Percentiles rank a stretch among this genome's conserved stretches.
These are phyloP conservation scores for Nigrospora oryzae DNA, from an alignment of 2,329 filamentous ascomycete species.

Conservation along the genomic window DNA sequence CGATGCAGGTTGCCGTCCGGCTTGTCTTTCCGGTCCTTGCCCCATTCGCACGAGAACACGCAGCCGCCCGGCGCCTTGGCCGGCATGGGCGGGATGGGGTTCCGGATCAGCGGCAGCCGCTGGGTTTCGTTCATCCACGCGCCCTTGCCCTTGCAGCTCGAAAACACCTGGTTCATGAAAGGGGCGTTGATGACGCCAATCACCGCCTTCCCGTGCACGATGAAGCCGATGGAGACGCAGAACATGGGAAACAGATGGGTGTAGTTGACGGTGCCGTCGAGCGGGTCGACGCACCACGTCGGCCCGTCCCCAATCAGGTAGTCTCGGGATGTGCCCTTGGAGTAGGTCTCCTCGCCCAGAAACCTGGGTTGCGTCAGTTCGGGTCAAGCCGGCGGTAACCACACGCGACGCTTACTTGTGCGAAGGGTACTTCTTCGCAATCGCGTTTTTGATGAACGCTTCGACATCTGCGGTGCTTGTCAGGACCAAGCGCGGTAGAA, in stretches of 20 bases:
- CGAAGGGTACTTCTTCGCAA: slow-evolving; percentile 50
- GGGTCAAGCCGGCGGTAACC: not conserved
- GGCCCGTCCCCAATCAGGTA: slow-evolving; percentile 58
- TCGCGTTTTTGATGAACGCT: slow-evolving; percentile 55
- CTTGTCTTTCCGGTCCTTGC: slow-evolving; percentile 62
- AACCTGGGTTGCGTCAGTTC: slow-evolving; percentile 39
- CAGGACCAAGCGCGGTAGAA: not conserved
- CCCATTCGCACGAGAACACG: slow-evolving; percentile 71
- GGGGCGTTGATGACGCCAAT: slow-evolving; percentile 69
- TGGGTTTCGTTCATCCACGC: slow-evolving; percentile 62
- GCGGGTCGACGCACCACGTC: slow-evolving; percentile 70
- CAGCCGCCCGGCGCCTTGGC: slow-evolving; percentile 58
- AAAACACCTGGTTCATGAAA: slow-evolving; percentile 61
- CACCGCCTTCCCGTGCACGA: slow-evolving; percentile 48
- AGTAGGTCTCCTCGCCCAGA: slow-evolving; percentile 70
- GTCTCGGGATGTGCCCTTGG: slow-evolving; percentile 54
- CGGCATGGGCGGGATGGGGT: slow-evolving; percentile 56
- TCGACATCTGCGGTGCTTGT: slow-evolving; percentile 50
- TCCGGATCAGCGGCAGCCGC: slow-evolving; percentile 53
- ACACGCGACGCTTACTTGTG: slow-evolving; percentile 46
- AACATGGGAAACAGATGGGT: slow-evolving; percentile 76
- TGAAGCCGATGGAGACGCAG: slow-evolving; percentile 68
- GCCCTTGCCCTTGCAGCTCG: slow-evolving; percentile 55
- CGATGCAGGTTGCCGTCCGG: slow-evolving; percentile 60
- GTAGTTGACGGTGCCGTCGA: slow-evolving; percentile 76